Evolutionary conservation across 257 asterid genomes (phyloP).

Genomic region (Nicotiana noctiflora): DNA sequence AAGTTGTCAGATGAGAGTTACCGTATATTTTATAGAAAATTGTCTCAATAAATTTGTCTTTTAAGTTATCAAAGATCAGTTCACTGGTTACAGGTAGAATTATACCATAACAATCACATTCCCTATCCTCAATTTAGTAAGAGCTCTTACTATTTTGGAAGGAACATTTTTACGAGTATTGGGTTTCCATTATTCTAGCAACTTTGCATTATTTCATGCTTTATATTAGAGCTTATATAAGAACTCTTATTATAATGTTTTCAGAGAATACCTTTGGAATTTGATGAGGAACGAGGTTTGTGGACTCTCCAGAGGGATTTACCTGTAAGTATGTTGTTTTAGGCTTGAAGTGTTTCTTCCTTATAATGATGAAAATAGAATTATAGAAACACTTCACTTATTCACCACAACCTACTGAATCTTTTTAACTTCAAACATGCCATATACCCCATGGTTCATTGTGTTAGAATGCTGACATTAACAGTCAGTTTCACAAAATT

Average conservation of each 20-base stretch:
- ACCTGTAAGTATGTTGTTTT: slow-evolving; percentile 44
- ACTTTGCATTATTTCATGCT: not conserved
- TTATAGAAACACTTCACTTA: not conserved
- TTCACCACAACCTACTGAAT: not conserved
- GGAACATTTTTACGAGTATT: not conserved
- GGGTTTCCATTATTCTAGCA: not conserved
- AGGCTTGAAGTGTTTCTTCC: not conserved
- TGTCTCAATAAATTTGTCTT: not conserved
- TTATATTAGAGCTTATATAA: not conserved
- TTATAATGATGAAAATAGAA: not conserved
- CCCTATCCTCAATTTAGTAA: not conserved
- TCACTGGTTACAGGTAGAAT: not conserved
- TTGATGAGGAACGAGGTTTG: slow-evolving; percentile 36
- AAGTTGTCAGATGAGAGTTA: not conserved
- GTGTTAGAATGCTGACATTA: not conserved
- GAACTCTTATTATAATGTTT: slow-evolving; percentile 12
- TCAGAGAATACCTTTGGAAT: slow-evolving; percentile 67
- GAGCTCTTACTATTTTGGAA: not conserved
- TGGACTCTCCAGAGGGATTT: slow-evolving; percentile 71
- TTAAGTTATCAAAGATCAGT: not conserved
- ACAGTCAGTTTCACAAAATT: not conserved
- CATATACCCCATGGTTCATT: not conserved
- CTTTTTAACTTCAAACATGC: not conserved
- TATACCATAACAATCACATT: not conserved
- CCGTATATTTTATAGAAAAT: not conserved